Base-by-base conservation (phyloP, 2,329 filamentous ascomycete species). In the Massarina eburnea region DNA sequence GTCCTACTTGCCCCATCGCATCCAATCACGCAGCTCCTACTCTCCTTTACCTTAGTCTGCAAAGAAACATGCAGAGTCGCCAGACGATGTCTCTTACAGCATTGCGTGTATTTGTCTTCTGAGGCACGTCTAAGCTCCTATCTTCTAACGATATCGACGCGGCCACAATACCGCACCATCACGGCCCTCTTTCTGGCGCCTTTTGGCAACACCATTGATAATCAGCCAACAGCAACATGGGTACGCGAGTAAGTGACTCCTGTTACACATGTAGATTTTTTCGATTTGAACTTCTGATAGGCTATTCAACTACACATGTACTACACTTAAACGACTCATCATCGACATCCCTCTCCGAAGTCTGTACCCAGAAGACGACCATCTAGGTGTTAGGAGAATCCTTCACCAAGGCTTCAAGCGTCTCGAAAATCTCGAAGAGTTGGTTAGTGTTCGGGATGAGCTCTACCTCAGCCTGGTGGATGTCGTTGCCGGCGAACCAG, bases 271-370 rank as follows among this genome's bases (percentile, higher is more conserved):
- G n/a, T n/a, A n/a, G n/a, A n/a, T n/a, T n/a, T n/a, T n/a, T n/a
- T n/a, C n/a, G n/a, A n/a, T n/a, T n/a, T n/a, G n/a, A n/a, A n/a
- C n/a, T n/a, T n/a, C n/a, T n/a, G n/a, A n/a, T n/a, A n/a, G n/a
- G 34, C 64, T 80, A 1, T 68, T 80, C 39, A 68, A 61, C 45
- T 66, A 71, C 46, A 62, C 75, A 22, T 65, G 65, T 39, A 53
- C 58, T 17, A 71, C 71, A 6, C 67, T 81, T 35, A 68, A 61
- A 34, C 72, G 73, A 17, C 67, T 80, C 6, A 67, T 79, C 37
- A 69, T 80, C 33, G 67, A 76, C 46, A 77, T 80, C 52, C 76
- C 77, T 6, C 72, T 79, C 36, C 64, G 71, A 18, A 74, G 64
- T 41, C 60, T 78, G 14, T 68, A 73, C 21, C 70, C 68, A 1